Evolutionary conservation across 208 protist genomes (phyloP).

Genomic region (Crithidia expoeki): DNA sequence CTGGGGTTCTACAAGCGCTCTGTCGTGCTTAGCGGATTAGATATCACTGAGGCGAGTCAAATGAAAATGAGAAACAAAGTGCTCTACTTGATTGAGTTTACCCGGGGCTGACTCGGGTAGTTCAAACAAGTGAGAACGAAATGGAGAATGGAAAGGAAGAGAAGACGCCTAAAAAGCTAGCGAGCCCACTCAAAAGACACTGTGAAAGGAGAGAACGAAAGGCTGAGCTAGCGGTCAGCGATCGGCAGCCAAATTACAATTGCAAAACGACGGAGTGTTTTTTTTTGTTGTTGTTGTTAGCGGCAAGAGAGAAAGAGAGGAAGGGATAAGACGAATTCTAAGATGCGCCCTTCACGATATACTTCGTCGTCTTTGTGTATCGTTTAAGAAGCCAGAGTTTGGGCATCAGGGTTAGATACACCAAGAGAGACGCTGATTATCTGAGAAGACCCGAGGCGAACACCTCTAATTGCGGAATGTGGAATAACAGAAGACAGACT

Average conservation of each 20-base stretch:
- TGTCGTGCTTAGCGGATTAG: not conserved
- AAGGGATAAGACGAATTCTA: not conserved
- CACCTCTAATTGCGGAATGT: too few species aligned
- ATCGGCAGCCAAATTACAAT: slow-evolving; percentile 6
- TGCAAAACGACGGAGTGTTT: not conserved
- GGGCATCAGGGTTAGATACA: too few species aligned
- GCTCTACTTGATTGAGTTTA: too few species aligned
- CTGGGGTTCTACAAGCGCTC: too few species aligned
- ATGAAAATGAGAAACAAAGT: too few species aligned
- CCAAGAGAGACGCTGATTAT: too few species aligned
- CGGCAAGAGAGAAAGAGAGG: not conserved
- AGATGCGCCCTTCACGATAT: too few species aligned
- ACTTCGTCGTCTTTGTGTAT: too few species aligned
- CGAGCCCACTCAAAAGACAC: too few species aligned
- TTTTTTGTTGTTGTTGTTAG: slow-evolving; percentile 1
- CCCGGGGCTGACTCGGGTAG: not conserved
- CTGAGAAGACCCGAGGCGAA: too few species aligned
- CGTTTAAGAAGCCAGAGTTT: too few species aligned
- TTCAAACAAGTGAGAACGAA: not conserved
- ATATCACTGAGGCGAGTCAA: not conserved
- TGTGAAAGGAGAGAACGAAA: not conserved
- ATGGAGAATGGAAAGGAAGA: not conserved
- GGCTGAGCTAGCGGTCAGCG: slow-evolving; percentile 1
- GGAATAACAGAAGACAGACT: too few species aligned
- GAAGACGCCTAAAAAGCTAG: not conserved